These are phyloP conservation scores for Rachicladosporium sp. DNA, from an alignment of 2,329 filamentous ascomycete species.

Conservation along the genomic window DNA sequence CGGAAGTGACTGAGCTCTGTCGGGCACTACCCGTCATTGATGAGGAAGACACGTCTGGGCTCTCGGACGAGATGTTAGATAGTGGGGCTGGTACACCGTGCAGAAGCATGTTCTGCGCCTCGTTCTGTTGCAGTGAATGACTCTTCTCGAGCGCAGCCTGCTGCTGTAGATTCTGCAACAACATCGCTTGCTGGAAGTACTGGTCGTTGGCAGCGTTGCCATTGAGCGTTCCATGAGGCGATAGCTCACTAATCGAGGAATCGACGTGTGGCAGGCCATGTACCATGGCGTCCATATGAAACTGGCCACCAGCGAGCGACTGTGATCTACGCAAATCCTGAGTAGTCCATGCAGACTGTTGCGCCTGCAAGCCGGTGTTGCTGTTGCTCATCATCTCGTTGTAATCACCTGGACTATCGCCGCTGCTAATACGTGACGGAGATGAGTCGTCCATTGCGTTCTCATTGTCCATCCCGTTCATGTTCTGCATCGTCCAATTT, in stretches of 20 bases:
- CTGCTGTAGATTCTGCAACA: slow-evolving; percentile 32
- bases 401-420: slow-evolving; percentile 79
- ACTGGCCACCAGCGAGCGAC: slow-evolving; percentile 50
- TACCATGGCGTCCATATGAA: slow-evolving; percentile 61
- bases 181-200: slow-evolving; percentile 60
- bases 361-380: slow-evolving; percentile 13
- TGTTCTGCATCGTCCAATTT: slow-evolving; percentile 60
- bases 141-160: slow-evolving; percentile 7
- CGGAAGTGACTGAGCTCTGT: slow-evolving; percentile 48
- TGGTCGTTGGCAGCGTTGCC: slow-evolving; percentile 58
- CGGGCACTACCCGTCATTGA: slow-evolving; percentile 56
- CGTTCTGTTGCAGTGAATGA: slow-evolving; percentile 17
- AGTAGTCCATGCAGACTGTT: slow-evolving; percentile 47
- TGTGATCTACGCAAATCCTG: slow-evolving; percentile 55
- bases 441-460: slow-evolving; percentile 84
- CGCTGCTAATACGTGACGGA: slow-evolving; percentile 92
- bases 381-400: slow-evolving; percentile 88
- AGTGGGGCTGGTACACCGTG: slow-evolving; percentile 23
- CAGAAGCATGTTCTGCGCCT: slow-evolving; percentile 50
- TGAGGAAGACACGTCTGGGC: slow-evolving; percentile 46
- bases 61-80: slow-evolving; percentile 59
- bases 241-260: slow-evolving; percentile 57
- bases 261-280: slow-evolving; percentile 66
- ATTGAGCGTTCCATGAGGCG: slow-evolving; percentile 61
- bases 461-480: slow-evolving; percentile 49